Conservation (phyloP, 1,284 basidiomycete species). For the Microbotryum violaceum region DNA sequence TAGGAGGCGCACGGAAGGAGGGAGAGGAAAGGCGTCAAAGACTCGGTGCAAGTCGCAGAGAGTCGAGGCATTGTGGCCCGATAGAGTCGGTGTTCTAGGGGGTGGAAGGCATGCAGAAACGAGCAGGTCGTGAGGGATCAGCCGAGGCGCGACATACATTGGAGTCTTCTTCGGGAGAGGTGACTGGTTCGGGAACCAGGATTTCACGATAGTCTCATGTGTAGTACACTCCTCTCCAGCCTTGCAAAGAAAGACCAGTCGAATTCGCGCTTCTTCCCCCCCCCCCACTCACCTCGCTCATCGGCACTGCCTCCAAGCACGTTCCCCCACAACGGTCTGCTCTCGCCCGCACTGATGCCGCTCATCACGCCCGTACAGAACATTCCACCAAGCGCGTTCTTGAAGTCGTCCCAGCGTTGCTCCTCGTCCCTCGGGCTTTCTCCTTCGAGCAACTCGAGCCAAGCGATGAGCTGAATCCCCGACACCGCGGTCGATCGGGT, state of each 20-base stretch:
- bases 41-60: conserved; percentile 89
- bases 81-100: conserved; percentile 56
- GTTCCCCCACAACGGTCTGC: conserved; percentile 22
- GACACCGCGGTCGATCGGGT: conserved; percentile 58
- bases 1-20: conserved; percentile 84
- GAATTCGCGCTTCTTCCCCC: conserved; percentile 30
- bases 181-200: too few relatives aligned
- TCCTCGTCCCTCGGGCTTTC: conserved; percentile 13
- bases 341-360: conserved; percentile 5
- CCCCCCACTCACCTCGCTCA: conserved; percentile 31
- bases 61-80: conserved; percentile 53
- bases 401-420: conserved; percentile 69
- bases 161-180: not conserved
- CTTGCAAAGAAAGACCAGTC: not conserved
- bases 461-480: conserved; percentile 83
- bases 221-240: not conserved
- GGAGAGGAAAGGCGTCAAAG: conserved; percentile 89
- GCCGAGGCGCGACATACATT: not conserved
- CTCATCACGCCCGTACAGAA: conserved; percentile 88
- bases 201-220: too few relatives aligned
- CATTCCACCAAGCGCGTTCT: conserved; percentile 80
- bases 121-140: conserved; percentile 6
- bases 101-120: not conserved
- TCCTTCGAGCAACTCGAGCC: conserved; percentile 49
- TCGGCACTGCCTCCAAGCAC: conserved; percentile 12